Percentiles rank a stretch among this genome's conserved stretches.
phyloP scores from a whole-genome alignment of 1,284 basidiomycete species.

The Xanthoconium separans region DNA sequence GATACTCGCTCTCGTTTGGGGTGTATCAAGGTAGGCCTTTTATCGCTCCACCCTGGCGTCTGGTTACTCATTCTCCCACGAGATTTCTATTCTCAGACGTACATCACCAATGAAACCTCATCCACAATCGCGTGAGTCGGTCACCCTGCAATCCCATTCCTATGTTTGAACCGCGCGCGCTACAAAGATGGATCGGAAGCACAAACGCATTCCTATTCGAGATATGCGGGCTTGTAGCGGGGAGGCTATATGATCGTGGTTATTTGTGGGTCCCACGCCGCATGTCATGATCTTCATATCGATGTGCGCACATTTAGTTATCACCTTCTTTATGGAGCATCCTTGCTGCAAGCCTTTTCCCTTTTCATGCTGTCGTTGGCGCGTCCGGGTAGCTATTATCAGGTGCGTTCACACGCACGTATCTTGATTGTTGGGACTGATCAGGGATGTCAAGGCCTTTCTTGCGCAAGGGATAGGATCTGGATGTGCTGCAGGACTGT shows the following conservation, averaged over 20 bases:
- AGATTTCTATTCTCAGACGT: constrained; percentile 39
- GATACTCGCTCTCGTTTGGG: constrained; percentile 40
- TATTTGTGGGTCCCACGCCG: constrained; percentile 31
- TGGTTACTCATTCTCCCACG: not conserved
- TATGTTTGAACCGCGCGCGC: not conserved
- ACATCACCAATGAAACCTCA: constrained; percentile 34
- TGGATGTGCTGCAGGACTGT: constrained; percentile 33
- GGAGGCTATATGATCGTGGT: constrained; percentile 37
- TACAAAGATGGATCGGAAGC: constrained; percentile 50
- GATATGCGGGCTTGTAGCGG: constrained; percentile 33
- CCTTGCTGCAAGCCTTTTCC: constrained; percentile 30
- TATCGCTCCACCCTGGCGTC: not conserved
- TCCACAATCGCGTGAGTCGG: constrained; percentile 40
- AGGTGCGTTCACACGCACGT: constrained; percentile 18
- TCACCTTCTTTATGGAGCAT: constrained; percentile 31
- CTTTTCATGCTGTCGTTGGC: constrained; percentile 41
- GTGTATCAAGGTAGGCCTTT: constrained; percentile 42
- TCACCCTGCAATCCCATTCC: not conserved
- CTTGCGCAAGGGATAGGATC: constrained; percentile 36
- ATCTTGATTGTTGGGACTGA: not conserved
- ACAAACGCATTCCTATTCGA: constrained; percentile 44
- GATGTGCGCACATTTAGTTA: constrained; percentile 15
- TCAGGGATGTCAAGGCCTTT: constrained; percentile 27
- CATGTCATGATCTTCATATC: not conserved
- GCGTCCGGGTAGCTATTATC: constrained; percentile 34